phyloP scores from a whole-genome alignment of 768 basidiomycete genomes.

The Amanita pallidorosea region DNA sequence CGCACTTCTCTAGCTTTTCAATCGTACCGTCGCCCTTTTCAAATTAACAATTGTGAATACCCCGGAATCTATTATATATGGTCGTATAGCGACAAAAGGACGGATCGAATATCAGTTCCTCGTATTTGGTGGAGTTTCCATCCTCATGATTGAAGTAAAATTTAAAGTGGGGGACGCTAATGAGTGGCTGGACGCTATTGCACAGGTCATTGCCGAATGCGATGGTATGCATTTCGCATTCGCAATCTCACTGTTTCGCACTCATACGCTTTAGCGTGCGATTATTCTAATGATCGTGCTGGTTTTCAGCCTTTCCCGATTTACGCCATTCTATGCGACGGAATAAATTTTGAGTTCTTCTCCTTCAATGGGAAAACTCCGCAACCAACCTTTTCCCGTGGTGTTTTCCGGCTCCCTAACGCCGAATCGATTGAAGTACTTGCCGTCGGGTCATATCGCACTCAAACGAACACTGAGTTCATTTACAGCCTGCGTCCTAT shows the following conservation, averaged over 20 bases:
- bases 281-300: slow-evolving; percentile 1
- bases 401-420: background rate
- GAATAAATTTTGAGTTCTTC: slow-evolving; percentile 8
- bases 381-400: background rate
- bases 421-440: background rate
- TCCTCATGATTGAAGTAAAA: slow-evolving; percentile 4
- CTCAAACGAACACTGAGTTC: background rate
- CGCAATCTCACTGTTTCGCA: background rate
- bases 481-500: background rate
- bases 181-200: slow-evolving; percentile 6
- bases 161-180: background rate
- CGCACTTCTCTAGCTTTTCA: background rate
- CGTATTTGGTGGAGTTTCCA: background rate
- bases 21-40: background rate
- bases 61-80: background rate
- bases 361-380: background rate
- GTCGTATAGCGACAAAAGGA: background rate
- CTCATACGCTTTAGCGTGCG: slow-evolving; percentile 6
- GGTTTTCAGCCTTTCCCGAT: slow-evolving; percentile 4
- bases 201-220: slow-evolving; percentile 7
- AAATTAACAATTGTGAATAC: background rate
- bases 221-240: slow-evolving; percentile 6
- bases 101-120: slow-evolving; percentile 5
- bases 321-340: slow-evolving; percentile 7
- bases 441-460: background rate